These are phyloP conservation scores for Trichophyton rubrum DNA, from an alignment of 2,329 filamentous ascomycete genomes.

Conservation along the genomic window DNA sequence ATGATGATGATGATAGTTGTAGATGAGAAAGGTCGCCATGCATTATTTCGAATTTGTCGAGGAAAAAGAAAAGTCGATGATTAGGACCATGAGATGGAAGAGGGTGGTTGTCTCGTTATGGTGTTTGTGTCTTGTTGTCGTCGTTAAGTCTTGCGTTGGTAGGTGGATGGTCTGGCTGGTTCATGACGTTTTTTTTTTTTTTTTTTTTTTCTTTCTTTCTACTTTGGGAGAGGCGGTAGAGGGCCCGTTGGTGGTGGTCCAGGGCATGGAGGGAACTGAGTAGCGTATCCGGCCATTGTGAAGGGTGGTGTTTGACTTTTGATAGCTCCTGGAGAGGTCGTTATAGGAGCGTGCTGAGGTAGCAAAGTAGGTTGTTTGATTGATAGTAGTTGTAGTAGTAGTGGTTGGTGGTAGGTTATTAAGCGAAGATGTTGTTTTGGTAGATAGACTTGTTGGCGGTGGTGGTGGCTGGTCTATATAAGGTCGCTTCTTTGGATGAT, in stretches of 20 bases:
- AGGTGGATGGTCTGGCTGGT: too few species aligned
- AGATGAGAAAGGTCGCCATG: constrained; percentile 3
- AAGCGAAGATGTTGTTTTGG: neutral
- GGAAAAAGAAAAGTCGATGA: neutral
- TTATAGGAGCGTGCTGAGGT: neutral
- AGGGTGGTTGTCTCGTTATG: neutral
- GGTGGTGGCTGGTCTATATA: neutral
- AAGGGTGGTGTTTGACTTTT: neutral
- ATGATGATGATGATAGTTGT: neutral
- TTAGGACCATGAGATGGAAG: neutral
- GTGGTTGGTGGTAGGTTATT: neutral
- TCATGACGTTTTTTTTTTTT: neutral
- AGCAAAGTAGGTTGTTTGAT: neutral
- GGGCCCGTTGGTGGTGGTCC: constrained; percentile 16
- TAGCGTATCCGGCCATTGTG: constrained; percentile 15
- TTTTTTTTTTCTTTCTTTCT: neutral
- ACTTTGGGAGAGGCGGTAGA: constrained; percentile 16
- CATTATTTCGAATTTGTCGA: neutral
- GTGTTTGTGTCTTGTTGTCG: neutral
- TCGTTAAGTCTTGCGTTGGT: neutral
- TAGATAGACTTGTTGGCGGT: neutral
- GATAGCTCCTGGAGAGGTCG: neutral
- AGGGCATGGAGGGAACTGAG: constrained; percentile 17
- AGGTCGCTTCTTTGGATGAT: neutral
- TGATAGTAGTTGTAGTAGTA: neutral